Evolutionary conservation across 164 flowering plant species (phyloP).

Genomic region (Vitis labrusca): DNA sequence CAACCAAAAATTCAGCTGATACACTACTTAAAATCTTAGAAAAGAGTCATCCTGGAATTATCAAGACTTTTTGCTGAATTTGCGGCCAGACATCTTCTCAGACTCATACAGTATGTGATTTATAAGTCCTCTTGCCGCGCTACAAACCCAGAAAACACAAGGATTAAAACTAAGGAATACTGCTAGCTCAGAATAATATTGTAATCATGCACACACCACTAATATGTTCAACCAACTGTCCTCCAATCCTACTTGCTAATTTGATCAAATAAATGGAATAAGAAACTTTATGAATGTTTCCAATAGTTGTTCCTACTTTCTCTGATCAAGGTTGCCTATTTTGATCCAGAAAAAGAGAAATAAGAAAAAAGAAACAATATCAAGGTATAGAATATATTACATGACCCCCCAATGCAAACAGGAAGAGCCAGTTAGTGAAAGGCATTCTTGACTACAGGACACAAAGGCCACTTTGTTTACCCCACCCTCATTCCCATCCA

Average conservation of each 20-base stretch:
- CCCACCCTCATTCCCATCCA: background rate
- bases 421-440: background rate
- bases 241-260: background rate
- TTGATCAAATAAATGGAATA: background rate
- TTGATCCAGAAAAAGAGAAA: background rate
- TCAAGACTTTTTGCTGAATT: slow-evolving; percentile 64
- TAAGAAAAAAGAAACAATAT: background rate
- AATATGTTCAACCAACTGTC: too few species aligned
- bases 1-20: slow-evolving; percentile 3
- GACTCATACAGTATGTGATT: slow-evolving; percentile 85
- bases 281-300: background rate
- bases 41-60: background rate
- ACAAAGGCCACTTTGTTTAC: too few species aligned
- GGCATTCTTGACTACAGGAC: background rate
- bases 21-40: background rate
- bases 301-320: background rate
- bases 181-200: too few species aligned
- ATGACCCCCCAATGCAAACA: background rate
- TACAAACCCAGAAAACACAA: slow-evolving; percentile 32
- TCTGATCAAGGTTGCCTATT: background rate
- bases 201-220: too few species aligned
- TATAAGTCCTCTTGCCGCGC: slow-evolving; percentile 99
- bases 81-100: slow-evolving; percentile 84
- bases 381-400: background rate
- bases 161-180: background rate